phyloP scores from a whole-genome alignment of 176 grass and related monocot species.

The Puya raimondii region DNA sequence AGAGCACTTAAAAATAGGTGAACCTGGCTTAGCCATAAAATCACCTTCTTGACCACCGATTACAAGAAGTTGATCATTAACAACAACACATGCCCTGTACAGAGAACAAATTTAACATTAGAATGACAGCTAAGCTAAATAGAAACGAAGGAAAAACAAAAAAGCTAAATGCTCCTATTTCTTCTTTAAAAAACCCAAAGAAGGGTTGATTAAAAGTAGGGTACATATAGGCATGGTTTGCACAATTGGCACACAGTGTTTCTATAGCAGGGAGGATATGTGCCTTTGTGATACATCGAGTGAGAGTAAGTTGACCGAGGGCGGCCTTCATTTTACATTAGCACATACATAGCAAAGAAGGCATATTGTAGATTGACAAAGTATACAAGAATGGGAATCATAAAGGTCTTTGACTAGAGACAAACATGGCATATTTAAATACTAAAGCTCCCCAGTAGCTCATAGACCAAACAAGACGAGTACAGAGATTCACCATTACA shows the following conservation, averaged over 20 bases:
- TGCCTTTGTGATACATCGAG: no score
- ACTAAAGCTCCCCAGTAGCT: no score
- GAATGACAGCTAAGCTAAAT: not conserved
- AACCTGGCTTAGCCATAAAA: constrained; percentile 82
- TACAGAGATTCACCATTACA: not conserved
- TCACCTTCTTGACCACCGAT: constrained; percentile 98
- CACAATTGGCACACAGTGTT: no score
- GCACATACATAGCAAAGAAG: no score
- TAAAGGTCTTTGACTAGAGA: no score
- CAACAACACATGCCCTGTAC: constrained; percentile 61
- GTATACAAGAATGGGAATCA: no score
- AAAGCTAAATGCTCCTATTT: not conserved
- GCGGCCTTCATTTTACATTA: no score
- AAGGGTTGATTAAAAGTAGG: not conserved
- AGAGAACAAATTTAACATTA: constrained; percentile 17
- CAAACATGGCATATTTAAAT: no score
- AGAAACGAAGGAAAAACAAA: not conserved
- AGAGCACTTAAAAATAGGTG: constrained; percentile 80
- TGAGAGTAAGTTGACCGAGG: no score
- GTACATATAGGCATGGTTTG: not conserved
- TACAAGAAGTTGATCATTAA: constrained; percentile 62
- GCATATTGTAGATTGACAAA: no score
- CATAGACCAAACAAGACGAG: no score
- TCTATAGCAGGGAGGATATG: no score
- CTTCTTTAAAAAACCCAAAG: not conserved